A percentile compares a stretch with the other conserved stretches of the same genome.
phyloP scores from a whole-genome alignment of 2,329 filamentous ascomycete species.

The Penicillium sp. region DNA sequence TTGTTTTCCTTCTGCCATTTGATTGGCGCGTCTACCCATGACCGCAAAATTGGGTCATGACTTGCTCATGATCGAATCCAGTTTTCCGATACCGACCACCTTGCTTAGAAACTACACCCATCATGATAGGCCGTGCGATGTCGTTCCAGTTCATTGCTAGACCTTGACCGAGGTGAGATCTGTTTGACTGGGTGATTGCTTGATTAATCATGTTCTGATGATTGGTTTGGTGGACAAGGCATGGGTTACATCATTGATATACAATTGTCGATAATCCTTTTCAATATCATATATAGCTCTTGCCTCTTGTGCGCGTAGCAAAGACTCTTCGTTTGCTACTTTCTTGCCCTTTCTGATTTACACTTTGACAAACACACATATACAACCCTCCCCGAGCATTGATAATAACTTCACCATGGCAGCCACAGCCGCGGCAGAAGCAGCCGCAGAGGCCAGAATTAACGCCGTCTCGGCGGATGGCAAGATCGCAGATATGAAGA shows the following conservation, averaged over 20 bases:
- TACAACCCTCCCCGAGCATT: not conserved
- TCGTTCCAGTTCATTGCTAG: not conserved
- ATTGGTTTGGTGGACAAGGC: not conserved
- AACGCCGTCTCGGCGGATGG: constrained; percentile 16
- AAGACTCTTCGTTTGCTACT: not conserved
- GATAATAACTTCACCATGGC: constrained; percentile 16
- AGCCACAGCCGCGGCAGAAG: not conserved
- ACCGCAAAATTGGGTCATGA: constrained; percentile 18
- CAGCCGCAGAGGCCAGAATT: not conserved
- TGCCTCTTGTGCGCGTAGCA: not conserved
- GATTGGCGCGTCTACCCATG: not conserved
- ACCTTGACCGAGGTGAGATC: no score
- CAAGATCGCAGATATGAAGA: constrained; percentile 66
- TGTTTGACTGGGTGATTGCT: no score
- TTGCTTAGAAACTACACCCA: no score
- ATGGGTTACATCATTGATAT: not conserved
- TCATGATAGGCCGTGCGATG: no score
- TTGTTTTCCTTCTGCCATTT: not conserved
- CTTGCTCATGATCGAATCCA: constrained; percentile 4
- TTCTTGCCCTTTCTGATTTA: not conserved
- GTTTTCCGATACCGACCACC: not conserved
- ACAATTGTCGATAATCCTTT: not conserved
- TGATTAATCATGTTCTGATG: not conserved
- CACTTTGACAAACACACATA: not conserved
- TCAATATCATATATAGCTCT: not conserved